A percentile compares a stretch with the other conserved stretches of the same genome.
Evolutionary conservation across 495 filamentous ascomycete species (phyloP).

Genomic region (Lasiosphaeris hirsuta): DNA sequence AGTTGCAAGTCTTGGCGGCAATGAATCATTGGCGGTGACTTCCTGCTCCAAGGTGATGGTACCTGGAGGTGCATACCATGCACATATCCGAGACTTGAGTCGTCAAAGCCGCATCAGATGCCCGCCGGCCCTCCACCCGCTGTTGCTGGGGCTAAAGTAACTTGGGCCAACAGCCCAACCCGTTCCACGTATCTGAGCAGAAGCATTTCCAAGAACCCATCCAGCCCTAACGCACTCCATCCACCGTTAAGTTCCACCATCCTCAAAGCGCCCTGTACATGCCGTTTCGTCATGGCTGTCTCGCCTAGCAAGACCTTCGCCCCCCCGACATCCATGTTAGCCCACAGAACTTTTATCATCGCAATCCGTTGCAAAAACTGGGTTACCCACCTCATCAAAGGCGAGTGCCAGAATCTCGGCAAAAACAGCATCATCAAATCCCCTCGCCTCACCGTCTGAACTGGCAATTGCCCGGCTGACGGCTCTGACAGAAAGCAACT

Average conservation of each 20-base stretch:
- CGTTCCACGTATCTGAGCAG: background rate
- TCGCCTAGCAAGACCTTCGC: background rate
- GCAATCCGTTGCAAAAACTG: background rate
- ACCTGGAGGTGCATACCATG: too few species aligned
- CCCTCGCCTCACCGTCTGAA: background rate
- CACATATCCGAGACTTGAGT: too few species aligned
- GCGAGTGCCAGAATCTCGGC: background rate
- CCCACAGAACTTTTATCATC: background rate
- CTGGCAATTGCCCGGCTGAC: background rate
- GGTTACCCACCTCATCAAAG: constrained; percentile 2
- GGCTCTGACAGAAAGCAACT: background rate
- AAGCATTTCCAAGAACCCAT: background rate
- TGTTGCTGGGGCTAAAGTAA: background rate
- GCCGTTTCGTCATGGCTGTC: background rate
- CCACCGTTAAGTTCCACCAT: constrained; percentile 3
- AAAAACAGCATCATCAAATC: background rate
- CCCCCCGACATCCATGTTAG: background rate
- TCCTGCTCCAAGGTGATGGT: too few species aligned
- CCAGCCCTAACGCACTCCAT: background rate
- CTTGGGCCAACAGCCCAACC: background rate
- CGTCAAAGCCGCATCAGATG: too few species aligned
- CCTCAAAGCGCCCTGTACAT: constrained; percentile 1
- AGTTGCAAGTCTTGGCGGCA: background rate
- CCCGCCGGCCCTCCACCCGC: too few species aligned
- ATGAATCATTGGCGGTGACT: background rate